Percentiles rank a stretch among this genome's conserved stretches.
Evolutionary conservation across 371 early-diverging fungal genomes (phyloP).

Genomic region (Coemansia sp.): DNA sequence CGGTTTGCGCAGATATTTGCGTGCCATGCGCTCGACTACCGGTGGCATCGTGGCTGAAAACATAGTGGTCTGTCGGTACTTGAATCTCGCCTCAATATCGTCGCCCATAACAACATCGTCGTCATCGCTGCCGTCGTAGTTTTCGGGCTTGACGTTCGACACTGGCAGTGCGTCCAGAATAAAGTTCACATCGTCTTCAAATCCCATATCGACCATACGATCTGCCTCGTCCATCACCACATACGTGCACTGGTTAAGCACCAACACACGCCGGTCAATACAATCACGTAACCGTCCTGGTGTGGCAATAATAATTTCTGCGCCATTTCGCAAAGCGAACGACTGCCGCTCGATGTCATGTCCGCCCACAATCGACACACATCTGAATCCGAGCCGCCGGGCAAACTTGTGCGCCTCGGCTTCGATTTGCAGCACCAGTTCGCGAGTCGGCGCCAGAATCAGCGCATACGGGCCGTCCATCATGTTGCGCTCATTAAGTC

Average conservation of each 20-base stretch:
- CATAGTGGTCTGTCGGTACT: slow-evolving; percentile 97
- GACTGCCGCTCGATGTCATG: slow-evolving; percentile 86
- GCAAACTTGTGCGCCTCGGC: slow-evolving; percentile 85
- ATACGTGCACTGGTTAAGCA: slow-evolving; percentile 80
- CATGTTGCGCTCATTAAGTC: slow-evolving; percentile 69
- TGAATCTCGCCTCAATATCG: slow-evolving; percentile 53
- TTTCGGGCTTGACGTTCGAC: slow-evolving; percentile 84
- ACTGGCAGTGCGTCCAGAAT: slow-evolving; percentile 93
- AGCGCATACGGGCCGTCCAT: slow-evolving; percentile 89
- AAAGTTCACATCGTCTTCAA: slow-evolving; percentile 91
- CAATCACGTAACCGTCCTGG: slow-evolving; percentile 94
- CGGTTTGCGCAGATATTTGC: slow-evolving; percentile 83
- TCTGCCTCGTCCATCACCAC: slow-evolving; percentile 99
- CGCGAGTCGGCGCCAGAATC: slow-evolving; percentile 95
- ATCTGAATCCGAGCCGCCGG: slow-evolving; percentile 71
- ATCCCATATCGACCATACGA: slow-evolving; percentile 98
- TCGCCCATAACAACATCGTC: slow-evolving; percentile 53
- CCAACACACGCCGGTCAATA: slow-evolving; percentile 78
- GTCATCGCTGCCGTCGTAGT: slow-evolving; percentile 58
- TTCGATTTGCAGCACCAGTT: slow-evolving; percentile 94
- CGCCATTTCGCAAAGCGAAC: slow-evolving; percentile 80
- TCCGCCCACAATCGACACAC: slow-evolving; percentile 93
- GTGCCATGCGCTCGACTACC: slow-evolving; percentile 92
- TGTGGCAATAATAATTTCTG: slow-evolving; percentile 91
- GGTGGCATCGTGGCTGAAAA: slow-evolving; percentile 99